A percentile compares a stretch with the other conserved stretches of the same genome.
These are phyloP conservation scores for Albophoma yamanashiensis DNA, from an alignment of 2,329 filamentous ascomycete genomes.

Conservation along the genomic window DNA sequence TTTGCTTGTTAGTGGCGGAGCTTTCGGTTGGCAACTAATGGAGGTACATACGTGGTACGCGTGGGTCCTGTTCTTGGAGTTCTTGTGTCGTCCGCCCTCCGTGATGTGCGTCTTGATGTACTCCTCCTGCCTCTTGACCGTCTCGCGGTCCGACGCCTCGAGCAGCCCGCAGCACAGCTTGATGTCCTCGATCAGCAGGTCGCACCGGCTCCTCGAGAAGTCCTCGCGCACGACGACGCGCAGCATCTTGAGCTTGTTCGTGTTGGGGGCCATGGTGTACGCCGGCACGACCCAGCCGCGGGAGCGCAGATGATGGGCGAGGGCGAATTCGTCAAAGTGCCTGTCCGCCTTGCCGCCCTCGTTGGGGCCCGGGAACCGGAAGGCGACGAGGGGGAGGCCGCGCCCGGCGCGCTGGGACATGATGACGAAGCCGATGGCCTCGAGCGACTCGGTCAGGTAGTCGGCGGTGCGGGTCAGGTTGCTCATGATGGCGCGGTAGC, in stretches of 20 bases:
- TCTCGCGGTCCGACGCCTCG: constrained; percentile 61
- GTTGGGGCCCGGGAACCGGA: constrained; percentile 56
- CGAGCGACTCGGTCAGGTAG: constrained; percentile 66
- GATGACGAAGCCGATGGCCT: constrained; percentile 72
- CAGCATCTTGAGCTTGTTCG: constrained; percentile 77
- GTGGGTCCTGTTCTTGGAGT: constrained; percentile 31
- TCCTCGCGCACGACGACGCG: constrained; percentile 88
- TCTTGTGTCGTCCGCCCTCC: constrained; percentile 38
- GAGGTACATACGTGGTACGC: constrained; percentile 33
- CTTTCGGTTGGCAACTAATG: too few relatives aligned
- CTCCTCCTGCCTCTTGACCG: constrained; percentile 57
- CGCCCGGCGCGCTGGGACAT: constrained; percentile 70
- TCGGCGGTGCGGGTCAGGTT: constrained; percentile 87
- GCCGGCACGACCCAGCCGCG: constrained; percentile 90
- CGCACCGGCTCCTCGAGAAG: constrained; percentile 73
- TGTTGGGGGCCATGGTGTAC: constrained; percentile 93
- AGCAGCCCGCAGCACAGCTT: constrained; percentile 65
- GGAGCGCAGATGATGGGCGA: constrained; percentile 77
- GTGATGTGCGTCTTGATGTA: constrained; percentile 49
- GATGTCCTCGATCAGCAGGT: constrained; percentile 68
- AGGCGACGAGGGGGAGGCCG: constrained; percentile 83
- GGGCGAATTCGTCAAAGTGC: constrained; percentile 62
- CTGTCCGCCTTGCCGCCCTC: constrained; percentile 38
- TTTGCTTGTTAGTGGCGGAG: not conserved
- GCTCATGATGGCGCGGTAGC: constrained; percentile 86